phyloP scores from a whole-genome alignment of 169 alveolate genomes.

The Eimeria acervulina region DNA sequence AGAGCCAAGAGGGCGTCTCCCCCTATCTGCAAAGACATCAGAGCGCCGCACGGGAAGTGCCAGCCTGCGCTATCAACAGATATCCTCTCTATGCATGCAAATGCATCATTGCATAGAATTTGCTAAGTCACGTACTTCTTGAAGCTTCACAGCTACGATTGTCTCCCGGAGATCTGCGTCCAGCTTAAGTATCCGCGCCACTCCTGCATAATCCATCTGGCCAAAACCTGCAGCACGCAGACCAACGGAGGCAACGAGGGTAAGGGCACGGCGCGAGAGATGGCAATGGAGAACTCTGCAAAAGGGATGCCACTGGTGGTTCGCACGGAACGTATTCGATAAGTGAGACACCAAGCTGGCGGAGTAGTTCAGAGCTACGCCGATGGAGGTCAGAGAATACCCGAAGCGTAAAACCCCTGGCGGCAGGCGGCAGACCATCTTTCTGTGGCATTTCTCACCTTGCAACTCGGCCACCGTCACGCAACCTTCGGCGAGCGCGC shows the following conservation, averaged over 20 bases:
- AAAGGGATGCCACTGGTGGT: neutral
- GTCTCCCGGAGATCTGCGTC: slow-evolving; percentile 61
- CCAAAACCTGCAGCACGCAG: slow-evolving; percentile 34
- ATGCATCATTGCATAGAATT: neutral
- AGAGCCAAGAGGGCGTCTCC: slow-evolving; percentile 56
- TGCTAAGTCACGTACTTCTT: slow-evolving; percentile 59
- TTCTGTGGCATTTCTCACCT: neutral
- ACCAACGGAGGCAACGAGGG: neutral
- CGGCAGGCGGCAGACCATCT: neutral
- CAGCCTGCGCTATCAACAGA: neutral
- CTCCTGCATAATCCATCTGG: slow-evolving; percentile 68
- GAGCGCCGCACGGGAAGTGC: neutral
- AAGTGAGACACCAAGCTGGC: neutral
- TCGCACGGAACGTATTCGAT: neutral
- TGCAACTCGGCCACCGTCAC: slow-evolving; percentile 53
- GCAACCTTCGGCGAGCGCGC: slow-evolving; percentile 56
- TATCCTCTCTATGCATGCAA: neutral
- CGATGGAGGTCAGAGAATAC: neutral
- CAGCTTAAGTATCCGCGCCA: slow-evolving; percentile 65
- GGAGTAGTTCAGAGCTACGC: neutral
- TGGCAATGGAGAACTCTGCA: neutral
- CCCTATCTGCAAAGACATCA: slow-evolving; percentile 29
- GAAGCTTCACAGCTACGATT: slow-evolving; percentile 71
- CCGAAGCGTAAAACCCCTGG: neutral
- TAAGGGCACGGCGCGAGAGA: neutral